phyloP scores from a whole-genome alignment of 2,329 filamentous ascomycete species.

The Neopestalotiopsis rosae region DNA sequence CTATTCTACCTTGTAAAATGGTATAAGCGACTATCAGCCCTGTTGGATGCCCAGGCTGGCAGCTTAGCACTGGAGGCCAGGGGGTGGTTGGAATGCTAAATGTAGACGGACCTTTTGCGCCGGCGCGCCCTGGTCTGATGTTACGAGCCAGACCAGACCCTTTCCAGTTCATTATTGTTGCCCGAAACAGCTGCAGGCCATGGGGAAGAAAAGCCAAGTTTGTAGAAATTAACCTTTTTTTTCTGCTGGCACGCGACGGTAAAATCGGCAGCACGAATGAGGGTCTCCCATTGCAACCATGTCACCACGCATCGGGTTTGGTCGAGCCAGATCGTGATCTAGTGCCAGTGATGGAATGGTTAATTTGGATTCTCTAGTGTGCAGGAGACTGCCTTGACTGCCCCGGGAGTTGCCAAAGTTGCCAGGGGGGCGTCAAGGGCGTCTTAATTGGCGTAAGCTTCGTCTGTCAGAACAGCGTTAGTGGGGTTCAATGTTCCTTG shows the following conservation, averaged over 20 bases:
- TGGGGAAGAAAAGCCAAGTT: not conserved
- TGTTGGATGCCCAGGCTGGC: not conserved
- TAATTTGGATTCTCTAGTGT: not conserved
- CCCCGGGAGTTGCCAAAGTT: not conserved
- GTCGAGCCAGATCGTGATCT: constrained; percentile 5
- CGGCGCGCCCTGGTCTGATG: not conserved
- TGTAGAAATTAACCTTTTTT: constrained; percentile 2
- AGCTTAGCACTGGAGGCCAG: not conserved
- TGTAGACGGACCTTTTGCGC: not conserved
- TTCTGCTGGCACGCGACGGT: not conserved
- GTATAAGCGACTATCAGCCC: constrained; percentile 2
- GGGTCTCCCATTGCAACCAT: not conserved
- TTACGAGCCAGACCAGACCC: not conserved
- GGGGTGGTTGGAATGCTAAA: not conserved
- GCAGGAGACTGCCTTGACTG: not conserved
- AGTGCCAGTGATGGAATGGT: not conserved
- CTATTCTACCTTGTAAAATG: not conserved
- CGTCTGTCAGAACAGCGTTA: constrained; percentile 1
- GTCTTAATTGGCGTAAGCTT: not conserved
- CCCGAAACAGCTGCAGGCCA: not conserved
- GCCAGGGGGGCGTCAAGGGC: not conserved
- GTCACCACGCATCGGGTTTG: constrained; percentile 10
- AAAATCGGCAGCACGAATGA: not conserved
- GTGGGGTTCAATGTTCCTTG: not conserved
- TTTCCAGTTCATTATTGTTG: not conserved